Evolutionary conservation across 2,329 filamentous ascomycete genomes (phyloP).

Genomic region (Trichoderma koningiopsis): DNA sequence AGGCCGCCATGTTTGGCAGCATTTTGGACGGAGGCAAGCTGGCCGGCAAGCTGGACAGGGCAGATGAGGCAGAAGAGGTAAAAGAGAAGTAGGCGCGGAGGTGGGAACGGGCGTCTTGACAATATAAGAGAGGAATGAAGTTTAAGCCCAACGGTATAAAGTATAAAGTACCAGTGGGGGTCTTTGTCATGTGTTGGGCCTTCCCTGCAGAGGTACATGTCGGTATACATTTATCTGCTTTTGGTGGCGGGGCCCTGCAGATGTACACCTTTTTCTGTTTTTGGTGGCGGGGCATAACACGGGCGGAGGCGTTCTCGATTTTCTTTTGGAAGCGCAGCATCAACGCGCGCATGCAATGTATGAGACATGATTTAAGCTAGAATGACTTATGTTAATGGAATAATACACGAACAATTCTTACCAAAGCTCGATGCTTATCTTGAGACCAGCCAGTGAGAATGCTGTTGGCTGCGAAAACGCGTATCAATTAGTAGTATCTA

Average conservation of each 20-base stretch:
- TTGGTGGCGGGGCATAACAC: neutral
- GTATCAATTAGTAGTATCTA: too few species aligned
- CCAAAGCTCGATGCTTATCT: neutral
- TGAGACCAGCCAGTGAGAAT: neutral
- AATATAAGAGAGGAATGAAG: neutral
- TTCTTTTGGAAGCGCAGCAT: neutral
- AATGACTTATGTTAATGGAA: slow-evolving; percentile 11
- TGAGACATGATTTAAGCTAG: neutral
- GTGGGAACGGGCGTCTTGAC: neutral
- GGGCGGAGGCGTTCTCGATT: neutral
- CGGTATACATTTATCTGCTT: too few species aligned
- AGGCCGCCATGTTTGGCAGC: slow-evolving; percentile 40
- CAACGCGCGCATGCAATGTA: neutral
- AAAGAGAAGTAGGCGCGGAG: neutral
- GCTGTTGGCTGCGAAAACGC: too few species aligned
- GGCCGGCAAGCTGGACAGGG: slow-evolving; percentile 36
- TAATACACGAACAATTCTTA: neutral
- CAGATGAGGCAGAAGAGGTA: neutral
- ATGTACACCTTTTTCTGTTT: neutral
- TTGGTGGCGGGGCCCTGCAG: neutral
- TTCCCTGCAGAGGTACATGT: too few species aligned
- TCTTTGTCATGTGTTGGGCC: neutral
- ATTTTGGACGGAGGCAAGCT: slow-evolving; percentile 36
- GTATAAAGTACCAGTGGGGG: neutral
- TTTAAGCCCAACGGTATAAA: neutral